Conservation (phyloP, 129 eudicot genomes). For the Chrysanthemum lavandulifolium region DNA sequence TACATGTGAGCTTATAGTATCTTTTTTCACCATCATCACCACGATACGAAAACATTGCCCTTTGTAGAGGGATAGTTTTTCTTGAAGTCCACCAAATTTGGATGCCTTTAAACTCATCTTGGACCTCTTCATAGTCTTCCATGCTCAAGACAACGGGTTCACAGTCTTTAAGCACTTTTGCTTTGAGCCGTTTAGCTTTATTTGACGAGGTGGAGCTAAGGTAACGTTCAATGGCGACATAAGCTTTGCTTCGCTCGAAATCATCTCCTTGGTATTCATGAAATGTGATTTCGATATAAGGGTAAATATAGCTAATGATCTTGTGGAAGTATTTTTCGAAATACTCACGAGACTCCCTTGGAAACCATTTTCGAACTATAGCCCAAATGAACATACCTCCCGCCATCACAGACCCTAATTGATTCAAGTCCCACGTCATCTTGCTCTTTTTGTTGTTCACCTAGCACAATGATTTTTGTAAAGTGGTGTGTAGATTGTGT, state of each 20-base stretch:
- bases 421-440: slow-evolving; percentile 34
- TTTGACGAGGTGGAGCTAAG: slow-evolving; percentile 33
- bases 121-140: slow-evolving; percentile 54
- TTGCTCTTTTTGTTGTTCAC: slow-evolving; percentile 15
- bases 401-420: slow-evolving; percentile 43
- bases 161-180: slow-evolving; percentile 32
- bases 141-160: slow-evolving; percentile 44
- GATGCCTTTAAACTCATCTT: slow-evolving; percentile 43
- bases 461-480: neutral
- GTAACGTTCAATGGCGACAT: slow-evolving; percentile 41
- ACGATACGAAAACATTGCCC: slow-evolving; percentile 17
- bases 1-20: slow-evolving; percentile 38
- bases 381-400: slow-evolving; percentile 42
- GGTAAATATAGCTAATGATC: slow-evolving; percentile 26
- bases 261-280: slow-evolving; percentile 38
- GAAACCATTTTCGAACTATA: slow-evolving; percentile 42
- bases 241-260: slow-evolving; percentile 45
- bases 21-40: slow-evolving; percentile 38
- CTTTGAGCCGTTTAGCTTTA: slow-evolving; percentile 43
- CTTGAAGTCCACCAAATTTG: slow-evolving; percentile 48
- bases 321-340: slow-evolving; percentile 30
- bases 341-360: slow-evolving; percentile 22
- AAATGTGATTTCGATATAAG: slow-evolving; percentile 50
- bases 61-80: slow-evolving; percentile 1
- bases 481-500: neutral